Conservation (phyloP, 305 asterid species). For the Fraxinus albicans region DNA sequence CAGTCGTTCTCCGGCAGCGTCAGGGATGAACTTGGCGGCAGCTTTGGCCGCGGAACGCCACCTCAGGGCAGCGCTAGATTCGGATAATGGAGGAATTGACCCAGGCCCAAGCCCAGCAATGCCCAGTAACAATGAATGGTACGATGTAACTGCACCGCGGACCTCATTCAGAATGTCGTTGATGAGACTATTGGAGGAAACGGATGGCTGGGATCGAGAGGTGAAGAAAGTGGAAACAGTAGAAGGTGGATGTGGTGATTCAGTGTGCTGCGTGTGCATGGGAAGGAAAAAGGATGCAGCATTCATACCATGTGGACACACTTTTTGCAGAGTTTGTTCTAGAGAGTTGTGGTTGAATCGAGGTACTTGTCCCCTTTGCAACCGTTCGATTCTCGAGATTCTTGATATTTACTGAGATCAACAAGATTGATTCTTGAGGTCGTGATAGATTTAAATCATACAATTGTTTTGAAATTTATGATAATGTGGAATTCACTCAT, state of each 20-base stretch:
- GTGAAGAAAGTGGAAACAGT: slow-evolving; percentile 23
- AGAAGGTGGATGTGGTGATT: slow-evolving; percentile 32
- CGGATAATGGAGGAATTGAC: slow-evolving; percentile 11
- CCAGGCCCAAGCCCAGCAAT: background rate
- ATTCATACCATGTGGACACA: slow-evolving; percentile 92
- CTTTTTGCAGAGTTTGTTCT: slow-evolving; percentile 83
- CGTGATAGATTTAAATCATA: background rate
- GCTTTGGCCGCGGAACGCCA: slow-evolving; percentile 83
- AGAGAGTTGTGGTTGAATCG: slow-evolving; percentile 85
- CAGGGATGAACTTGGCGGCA: slow-evolving; percentile 77
- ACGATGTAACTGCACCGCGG: slow-evolving; percentile 11
- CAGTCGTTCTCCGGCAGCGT: slow-evolving; percentile 27
- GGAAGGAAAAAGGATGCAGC: slow-evolving; percentile 82
- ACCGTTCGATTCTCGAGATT: slow-evolving; percentile 61
- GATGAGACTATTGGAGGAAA: slow-evolving; percentile 75
- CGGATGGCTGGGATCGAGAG: slow-evolving; percentile 52
- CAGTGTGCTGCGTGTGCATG: slow-evolving; percentile 90
- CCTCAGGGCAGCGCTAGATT: slow-evolving; percentile 52
- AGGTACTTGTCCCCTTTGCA: slow-evolving; percentile 90
- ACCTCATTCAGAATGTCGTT: slow-evolving; percentile 61
- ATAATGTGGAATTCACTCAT: background rate
- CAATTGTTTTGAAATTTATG: background rate
- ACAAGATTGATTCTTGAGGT: background rate
- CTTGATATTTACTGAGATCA: slow-evolving; percentile 67
- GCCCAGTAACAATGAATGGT: background rate